phyloP scores from a whole-genome alignment of 2,329 filamentous ascomycete species.

The Diaporthe eres region DNA sequence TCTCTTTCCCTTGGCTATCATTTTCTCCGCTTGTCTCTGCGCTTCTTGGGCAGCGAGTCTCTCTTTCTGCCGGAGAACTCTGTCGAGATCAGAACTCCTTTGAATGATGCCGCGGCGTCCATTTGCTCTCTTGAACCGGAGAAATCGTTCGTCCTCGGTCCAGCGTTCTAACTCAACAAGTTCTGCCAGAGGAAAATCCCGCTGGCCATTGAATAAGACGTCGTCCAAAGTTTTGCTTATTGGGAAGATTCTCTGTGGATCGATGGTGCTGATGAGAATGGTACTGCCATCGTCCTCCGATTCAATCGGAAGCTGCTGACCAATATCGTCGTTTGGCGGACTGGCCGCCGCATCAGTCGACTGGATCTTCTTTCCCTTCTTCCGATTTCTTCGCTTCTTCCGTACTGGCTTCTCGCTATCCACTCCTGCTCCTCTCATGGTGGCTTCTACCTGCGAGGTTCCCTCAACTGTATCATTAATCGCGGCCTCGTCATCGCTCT shows the following conservation, averaged over 20 bases:
- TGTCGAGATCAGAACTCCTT: not conserved
- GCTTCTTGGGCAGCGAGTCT: not conserved
- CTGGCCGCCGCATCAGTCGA: not conserved
- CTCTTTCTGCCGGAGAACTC: conserved; percentile 32
- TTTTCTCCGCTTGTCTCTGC: conserved; percentile 1
- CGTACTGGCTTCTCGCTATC: conserved; percentile 10
- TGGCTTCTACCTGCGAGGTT: not conserved
- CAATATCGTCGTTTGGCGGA: not conserved
- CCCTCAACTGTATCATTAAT: too few relatives aligned
- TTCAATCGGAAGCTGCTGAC: not conserved
- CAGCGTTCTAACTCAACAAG: not conserved
- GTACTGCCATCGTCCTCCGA: not conserved
- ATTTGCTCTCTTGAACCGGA: not conserved
- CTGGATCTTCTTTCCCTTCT: conserved; percentile 17
- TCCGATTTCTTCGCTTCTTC: conserved; percentile 23
- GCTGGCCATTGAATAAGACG: not conserved
- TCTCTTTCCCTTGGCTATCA: conserved; percentile 15
- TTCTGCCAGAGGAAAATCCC: not conserved
- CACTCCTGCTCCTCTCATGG: conserved; percentile 4
- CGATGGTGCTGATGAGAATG: not conserved
- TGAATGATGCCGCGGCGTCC: fast-evolving
- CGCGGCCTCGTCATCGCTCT: not conserved
- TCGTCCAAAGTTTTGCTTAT: not conserved
- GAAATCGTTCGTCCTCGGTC: too few relatives aligned
- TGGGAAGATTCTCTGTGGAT: not conserved